phyloP scores from a whole-genome alignment of 306 rosid genomes.

The Medicago arabica region DNA sequence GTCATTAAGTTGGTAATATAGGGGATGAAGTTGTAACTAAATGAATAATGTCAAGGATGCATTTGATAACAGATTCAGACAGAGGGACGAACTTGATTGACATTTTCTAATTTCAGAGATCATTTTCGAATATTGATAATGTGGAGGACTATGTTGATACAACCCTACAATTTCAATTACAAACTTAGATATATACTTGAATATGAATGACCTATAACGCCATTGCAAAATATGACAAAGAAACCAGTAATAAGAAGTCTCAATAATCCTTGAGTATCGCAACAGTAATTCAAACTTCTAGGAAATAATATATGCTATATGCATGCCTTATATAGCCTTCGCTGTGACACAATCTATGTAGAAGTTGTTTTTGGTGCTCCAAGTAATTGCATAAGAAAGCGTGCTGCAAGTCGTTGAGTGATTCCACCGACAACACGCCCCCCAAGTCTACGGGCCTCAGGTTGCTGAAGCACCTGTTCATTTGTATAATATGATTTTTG shows the following conservation, averaged over 20 bases:
- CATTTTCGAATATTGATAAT: background rate
- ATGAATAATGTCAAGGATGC: background rate
- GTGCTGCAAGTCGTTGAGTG: constrained; percentile 89
- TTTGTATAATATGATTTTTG: constrained; percentile 16
- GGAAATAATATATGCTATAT: background rate
- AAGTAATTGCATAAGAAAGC: constrained; percentile 85
- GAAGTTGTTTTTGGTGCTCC: constrained; percentile 59
- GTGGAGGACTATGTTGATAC: background rate
- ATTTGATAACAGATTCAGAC: background rate
- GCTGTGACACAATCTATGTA: constrained; percentile 45
- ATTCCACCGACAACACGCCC: constrained; percentile 78
- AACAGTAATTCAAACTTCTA: background rate
- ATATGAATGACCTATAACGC: background rate
- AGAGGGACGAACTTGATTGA: background rate
- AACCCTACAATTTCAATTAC: background rate
- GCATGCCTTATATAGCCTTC: constrained; percentile 36
- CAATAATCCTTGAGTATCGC: background rate
- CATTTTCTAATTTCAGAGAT: background rate
- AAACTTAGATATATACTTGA: background rate
- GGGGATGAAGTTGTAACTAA: background rate
- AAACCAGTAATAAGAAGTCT: background rate
- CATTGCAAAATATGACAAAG: background rate
- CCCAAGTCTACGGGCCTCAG: constrained; percentile 83
- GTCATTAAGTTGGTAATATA: background rate
- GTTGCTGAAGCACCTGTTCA: constrained; percentile 82